These are phyloP conservation scores for Yarrowia deformans DNA, from an alignment of 805 yeast species.

Conservation along the genomic window DNA sequence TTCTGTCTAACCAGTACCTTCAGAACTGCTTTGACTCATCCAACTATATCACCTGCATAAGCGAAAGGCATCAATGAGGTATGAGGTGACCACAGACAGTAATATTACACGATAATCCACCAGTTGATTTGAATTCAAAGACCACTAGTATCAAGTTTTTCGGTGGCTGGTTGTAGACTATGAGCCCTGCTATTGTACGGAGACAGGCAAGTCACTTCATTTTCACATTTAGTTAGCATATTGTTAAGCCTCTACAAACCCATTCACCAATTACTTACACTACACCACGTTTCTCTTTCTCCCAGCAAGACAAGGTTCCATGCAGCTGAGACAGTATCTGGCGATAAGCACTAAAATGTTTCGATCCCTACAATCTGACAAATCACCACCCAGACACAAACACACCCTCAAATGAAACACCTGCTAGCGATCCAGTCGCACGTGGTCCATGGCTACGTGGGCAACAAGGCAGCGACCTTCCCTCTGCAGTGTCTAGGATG, in stretches of 20 bases:
- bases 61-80: slow-evolving; percentile 1
- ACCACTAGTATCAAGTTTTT: too few species aligned
- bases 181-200: too few species aligned
- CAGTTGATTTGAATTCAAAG: too few species aligned
- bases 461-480: slow-evolving; percentile 88
- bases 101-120: not conserved
- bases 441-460: slow-evolving; percentile 95
- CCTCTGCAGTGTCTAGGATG: slow-evolving; percentile 87
- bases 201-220: too few species aligned
- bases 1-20: too few species aligned
- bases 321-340: not conserved
- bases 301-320: not conserved
- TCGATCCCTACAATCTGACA: not conserved
- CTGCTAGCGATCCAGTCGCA: slow-evolving; percentile 79
- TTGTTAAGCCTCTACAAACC: too few species aligned
- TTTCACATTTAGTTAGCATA: too few species aligned
- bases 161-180: too few species aligned
- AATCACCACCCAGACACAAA: not conserved
- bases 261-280: too few species aligned
- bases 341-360: not conserved
- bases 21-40: not conserved
- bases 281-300: not conserved
- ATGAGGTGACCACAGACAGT: not conserved
- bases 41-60: not conserved
- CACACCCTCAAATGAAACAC: slow-evolving; percentile 9